These are phyloP conservation scores for Cyphellophora attinorum DNA, from an alignment of 2,329 filamentous ascomycete species.

Conservation along the genomic window DNA sequence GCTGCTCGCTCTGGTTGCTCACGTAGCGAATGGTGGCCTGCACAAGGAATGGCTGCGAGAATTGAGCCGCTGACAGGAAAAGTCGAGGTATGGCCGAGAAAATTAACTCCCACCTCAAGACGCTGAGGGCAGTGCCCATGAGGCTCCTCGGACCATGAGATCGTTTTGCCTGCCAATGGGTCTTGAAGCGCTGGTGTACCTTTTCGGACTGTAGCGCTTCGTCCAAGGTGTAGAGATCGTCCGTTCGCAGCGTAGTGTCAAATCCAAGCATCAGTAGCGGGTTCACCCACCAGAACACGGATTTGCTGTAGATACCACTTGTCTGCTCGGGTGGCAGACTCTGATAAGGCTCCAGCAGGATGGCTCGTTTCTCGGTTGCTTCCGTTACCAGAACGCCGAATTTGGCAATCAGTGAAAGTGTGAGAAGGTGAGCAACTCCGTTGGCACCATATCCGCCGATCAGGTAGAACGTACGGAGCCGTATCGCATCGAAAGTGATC, in stretches of 20 bases:
- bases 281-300: constrained; percentile 46
- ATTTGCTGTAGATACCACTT: constrained; percentile 39
- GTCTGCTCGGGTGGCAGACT: constrained; percentile 41
- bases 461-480: constrained; percentile 27
- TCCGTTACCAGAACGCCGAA: constrained; percentile 35
- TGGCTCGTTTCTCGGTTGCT: constrained; percentile 32
- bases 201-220: constrained; percentile 33
- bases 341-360: constrained; percentile 30
- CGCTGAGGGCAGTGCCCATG: constrained; percentile 4
- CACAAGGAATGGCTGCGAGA: constrained; percentile 25
- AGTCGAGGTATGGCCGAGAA: constrained; percentile 16
- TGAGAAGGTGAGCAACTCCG: constrained; percentile 33
- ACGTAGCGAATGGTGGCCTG: constrained; percentile 27
- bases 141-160: constrained; percentile 5
- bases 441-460: constrained; percentile 1
- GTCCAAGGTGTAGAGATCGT: constrained; percentile 37
- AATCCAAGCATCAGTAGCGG: constrained; percentile 41
- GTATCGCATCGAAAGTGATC: constrained; percentile 30
- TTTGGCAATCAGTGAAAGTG: constrained; percentile 33
- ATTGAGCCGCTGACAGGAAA: constrained; percentile 17
- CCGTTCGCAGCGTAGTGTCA: constrained; percentile 30
- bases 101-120: constrained; percentile 12
- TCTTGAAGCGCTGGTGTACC: constrained; percentile 27
- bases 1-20: constrained; percentile 19
- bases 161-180: constrained; percentile 30